Conservation (phyloP, 2,329 filamentous ascomycete genomes). For the Biscogniauxia sp. region DNA sequence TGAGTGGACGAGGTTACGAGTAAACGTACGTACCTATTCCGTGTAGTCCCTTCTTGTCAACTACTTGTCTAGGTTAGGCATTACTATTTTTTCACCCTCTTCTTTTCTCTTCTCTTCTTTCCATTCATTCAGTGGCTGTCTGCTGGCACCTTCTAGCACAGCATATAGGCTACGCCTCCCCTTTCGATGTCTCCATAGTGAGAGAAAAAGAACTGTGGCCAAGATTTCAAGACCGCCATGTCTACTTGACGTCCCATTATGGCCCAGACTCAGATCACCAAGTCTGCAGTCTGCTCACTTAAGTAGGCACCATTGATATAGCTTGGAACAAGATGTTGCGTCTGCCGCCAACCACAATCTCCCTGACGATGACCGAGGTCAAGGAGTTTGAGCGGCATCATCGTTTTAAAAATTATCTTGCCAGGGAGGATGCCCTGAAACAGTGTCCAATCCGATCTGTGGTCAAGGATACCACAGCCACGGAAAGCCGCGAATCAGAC, state of each 20-base stretch:
- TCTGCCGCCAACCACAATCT: conserved; percentile 38
- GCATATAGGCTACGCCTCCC: background rate
- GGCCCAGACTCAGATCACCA: background rate
- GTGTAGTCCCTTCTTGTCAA: background rate
- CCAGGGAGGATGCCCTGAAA: conserved; percentile 22
- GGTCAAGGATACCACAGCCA: conserved; percentile 1
- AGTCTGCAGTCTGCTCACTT: background rate
- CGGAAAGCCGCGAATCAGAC: conserved; percentile 12
- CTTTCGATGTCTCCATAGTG: background rate
- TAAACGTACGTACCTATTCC: background rate
- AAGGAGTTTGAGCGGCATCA: conserved; percentile 37
- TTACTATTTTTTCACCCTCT: too few relatives aligned
- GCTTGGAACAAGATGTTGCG: conserved; percentile 38
- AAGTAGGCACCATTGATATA: background rate
- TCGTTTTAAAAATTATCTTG: conserved; percentile 34
- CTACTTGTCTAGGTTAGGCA: too few relatives aligned
- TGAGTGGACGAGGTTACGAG: too few relatives aligned
- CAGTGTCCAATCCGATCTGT: conserved; percentile 18
- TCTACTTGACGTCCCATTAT: background rate
- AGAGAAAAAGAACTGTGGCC: background rate
- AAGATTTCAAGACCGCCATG: background rate
- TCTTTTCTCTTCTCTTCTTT: background rate
- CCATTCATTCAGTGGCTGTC: background rate
- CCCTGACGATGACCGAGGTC: conserved; percentile 41
- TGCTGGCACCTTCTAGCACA: background rate